Conservation (phyloP, 371 early-diverging fungal genomes). For the Blakeslea trispora region DNA sequence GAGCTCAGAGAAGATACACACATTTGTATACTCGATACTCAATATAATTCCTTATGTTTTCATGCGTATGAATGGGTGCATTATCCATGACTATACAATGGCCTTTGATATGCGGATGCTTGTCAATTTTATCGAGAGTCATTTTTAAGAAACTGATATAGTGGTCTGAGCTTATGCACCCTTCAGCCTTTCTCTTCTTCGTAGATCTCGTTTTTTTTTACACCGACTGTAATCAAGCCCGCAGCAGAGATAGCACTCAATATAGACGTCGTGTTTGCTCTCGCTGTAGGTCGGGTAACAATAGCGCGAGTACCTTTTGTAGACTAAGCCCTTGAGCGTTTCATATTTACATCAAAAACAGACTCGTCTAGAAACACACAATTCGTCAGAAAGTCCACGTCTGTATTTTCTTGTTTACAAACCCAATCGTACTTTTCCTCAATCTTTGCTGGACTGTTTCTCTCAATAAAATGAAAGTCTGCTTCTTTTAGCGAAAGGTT, state of each 20-base stretch:
- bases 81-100: constrained; percentile 15
- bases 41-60: constrained; percentile 28
- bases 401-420: constrained; percentile 22
- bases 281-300: constrained; percentile 23
- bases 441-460: no score
- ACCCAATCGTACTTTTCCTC: no score
- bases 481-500: no score
- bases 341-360: constrained; percentile 21
- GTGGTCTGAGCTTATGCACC: constrained; percentile 28
- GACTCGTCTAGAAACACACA: no score
- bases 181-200: constrained; percentile 29
- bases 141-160: constrained; percentile 23
- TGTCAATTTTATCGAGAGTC: constrained; percentile 13
- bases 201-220: constrained; percentile 26
- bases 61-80: constrained; percentile 15
- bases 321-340: constrained; percentile 22
- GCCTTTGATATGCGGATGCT: constrained; percentile 5
- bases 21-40: constrained; percentile 22
- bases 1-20: no score
- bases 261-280: constrained; percentile 29
- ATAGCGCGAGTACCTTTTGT: constrained; percentile 13
- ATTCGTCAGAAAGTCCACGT: constrained; percentile 13
- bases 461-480: no score
- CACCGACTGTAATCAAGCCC: constrained; percentile 26
- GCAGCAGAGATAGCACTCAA: constrained; percentile 27